phyloP scores from a whole-genome alignment of 352 stramenopile genomes.

The Phytophthora capsici region DNA sequence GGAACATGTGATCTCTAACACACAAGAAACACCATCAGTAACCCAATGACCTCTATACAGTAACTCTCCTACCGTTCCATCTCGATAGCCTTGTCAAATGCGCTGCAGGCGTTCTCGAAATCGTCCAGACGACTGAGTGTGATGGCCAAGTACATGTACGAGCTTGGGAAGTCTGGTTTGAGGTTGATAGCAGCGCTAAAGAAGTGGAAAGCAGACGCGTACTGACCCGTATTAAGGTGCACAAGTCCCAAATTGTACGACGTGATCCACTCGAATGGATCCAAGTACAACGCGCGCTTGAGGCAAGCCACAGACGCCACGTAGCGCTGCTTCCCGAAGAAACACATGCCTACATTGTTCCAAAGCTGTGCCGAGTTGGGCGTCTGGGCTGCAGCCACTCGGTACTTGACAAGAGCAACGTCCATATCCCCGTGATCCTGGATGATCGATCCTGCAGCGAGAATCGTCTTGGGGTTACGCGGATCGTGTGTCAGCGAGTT shows the following conservation, averaged over 20 bases:
- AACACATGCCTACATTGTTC: slow-evolving; percentile 97
- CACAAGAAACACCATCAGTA: neutral
- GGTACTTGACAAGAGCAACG: slow-evolving; percentile 95
- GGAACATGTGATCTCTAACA: slow-evolving; percentile 84
- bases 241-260: slow-evolving; percentile 95
- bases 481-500: slow-evolving; percentile 94
- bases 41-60: too few relatives aligned
- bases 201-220: slow-evolving; percentile 94
- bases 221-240: slow-evolving; percentile 92
- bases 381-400: slow-evolving; percentile 90
- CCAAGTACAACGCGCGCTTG: slow-evolving; percentile 92
- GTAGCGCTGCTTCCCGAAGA: slow-evolving; percentile 92
- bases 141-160: slow-evolving; percentile 95
- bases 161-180: slow-evolving; percentile 87
- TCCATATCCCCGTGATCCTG: slow-evolving; percentile 95
- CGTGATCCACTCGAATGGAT: slow-evolving; percentile 96
- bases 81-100: slow-evolving; percentile 93
- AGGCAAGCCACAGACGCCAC: slow-evolving; percentile 91
- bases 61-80: slow-evolving; percentile 89
- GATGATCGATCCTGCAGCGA: slow-evolving; percentile 93
- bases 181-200: slow-evolving; percentile 91
- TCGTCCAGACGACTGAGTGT: slow-evolving; percentile 90
- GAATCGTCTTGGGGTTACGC: slow-evolving; percentile 91
- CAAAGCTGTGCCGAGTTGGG: slow-evolving; percentile 94
- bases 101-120: slow-evolving; percentile 92